Percentiles rank a stretch among this genome's conserved stretches.
Conservation (phyloP, 1,284 basidiomycete genomes). For the Moesziomyces antarcticus region DNA sequence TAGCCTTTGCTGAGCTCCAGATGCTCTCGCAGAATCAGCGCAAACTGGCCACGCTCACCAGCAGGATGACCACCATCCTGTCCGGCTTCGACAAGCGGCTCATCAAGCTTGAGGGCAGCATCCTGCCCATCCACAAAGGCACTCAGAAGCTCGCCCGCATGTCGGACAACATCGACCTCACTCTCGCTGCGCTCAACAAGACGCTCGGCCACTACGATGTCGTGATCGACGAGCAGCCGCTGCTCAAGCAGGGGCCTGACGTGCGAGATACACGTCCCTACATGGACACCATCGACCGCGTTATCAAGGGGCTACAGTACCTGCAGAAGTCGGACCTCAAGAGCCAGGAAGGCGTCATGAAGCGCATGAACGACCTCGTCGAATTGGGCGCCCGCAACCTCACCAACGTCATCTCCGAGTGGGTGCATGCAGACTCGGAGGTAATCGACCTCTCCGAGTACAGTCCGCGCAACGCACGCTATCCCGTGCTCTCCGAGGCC, state of each 20-base stretch:
- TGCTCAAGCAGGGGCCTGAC: slow-evolving; percentile 60
- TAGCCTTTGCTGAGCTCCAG: slow-evolving; percentile 68
- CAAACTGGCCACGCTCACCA: slow-evolving; percentile 67
- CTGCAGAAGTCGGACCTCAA: slow-evolving; percentile 43
- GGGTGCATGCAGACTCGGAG: slow-evolving; percentile 56
- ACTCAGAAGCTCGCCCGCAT: slow-evolving; percentile 63
- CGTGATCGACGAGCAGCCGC: slow-evolving; percentile 62
- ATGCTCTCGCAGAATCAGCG: slow-evolving; percentile 68
- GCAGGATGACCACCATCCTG: slow-evolving; percentile 68
- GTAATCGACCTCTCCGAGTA: slow-evolving; percentile 53
- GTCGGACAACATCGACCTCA: slow-evolving; percentile 58
- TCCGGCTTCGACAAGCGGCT: slow-evolving; percentile 69
- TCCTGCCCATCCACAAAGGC: slow-evolving; percentile 65
- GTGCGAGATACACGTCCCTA: slow-evolving; percentile 58
- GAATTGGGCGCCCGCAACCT: slow-evolving; percentile 62
- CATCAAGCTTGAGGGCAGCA: slow-evolving; percentile 64
- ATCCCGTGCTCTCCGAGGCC: slow-evolving; percentile 45
- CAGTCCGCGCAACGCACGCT: slow-evolving; percentile 24
- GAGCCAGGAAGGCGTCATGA: slow-evolving; percentile 57
- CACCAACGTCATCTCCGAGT: slow-evolving; percentile 56
- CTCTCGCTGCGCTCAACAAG: slow-evolving; percentile 57
- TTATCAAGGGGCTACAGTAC: slow-evolving; percentile 57
- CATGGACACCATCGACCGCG: slow-evolving; percentile 62
- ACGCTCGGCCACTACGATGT: slow-evolving; percentile 64
- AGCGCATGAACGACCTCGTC: slow-evolving; percentile 60